Percentiles rank a stretch among this genome's conserved stretches.
Evolutionary conservation across 2,329 filamentous ascomycete genomes (phyloP).

Genomic region (Pseudogymnoascus sp.): DNA sequence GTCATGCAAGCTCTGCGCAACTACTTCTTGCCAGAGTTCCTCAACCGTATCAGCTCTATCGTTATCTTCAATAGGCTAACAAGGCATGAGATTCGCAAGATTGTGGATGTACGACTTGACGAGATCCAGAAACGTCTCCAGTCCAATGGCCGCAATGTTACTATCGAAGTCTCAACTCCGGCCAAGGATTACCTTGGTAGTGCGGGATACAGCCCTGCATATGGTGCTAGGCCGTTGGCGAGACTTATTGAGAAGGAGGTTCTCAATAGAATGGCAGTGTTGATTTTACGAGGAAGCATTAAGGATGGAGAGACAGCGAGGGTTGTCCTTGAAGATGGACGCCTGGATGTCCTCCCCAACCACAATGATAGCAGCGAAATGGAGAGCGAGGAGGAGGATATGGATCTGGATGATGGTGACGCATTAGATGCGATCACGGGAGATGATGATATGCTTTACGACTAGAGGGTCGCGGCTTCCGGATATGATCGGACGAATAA

Average conservation of each 20-base stretch:
- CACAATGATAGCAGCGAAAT: constrained; percentile 68
- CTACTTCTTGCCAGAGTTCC: constrained; percentile 97
- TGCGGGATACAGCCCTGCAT: constrained; percentile 89
- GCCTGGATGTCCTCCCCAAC: constrained; percentile 75
- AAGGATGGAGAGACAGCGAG: constrained; percentile 76
- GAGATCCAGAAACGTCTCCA: constrained; percentile 91
- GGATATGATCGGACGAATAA: not conserved
- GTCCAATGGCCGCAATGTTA: constrained; percentile 76
- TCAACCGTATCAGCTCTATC: constrained; percentile 92
- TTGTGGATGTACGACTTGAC: constrained; percentile 78
- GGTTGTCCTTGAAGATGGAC: constrained; percentile 71
- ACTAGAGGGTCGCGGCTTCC: constrained; percentile 20
- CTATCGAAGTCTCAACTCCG: constrained; percentile 72
- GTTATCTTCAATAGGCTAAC: constrained; percentile 99
- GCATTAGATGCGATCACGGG: constrained; percentile 48
- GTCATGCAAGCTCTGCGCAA: constrained; percentile 86
- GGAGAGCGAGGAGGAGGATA: constrained; percentile 63
- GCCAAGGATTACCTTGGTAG: constrained; percentile 90
- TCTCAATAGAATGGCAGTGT: constrained; percentile 82
- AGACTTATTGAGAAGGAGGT: constrained; percentile 96
- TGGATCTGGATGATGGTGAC: constrained; percentile 45
- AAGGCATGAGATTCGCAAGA: constrained; percentile 81
- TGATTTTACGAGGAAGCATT: constrained; percentile 80
- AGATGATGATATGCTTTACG: constrained; percentile 47
- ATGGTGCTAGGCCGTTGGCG: constrained; percentile 81